Evolutionary conservation across 1,284 basidiomycete species (phyloP), one percentile per base, ranked within the genome.

Genomic region (Moesziomyces sp.): DNA sequence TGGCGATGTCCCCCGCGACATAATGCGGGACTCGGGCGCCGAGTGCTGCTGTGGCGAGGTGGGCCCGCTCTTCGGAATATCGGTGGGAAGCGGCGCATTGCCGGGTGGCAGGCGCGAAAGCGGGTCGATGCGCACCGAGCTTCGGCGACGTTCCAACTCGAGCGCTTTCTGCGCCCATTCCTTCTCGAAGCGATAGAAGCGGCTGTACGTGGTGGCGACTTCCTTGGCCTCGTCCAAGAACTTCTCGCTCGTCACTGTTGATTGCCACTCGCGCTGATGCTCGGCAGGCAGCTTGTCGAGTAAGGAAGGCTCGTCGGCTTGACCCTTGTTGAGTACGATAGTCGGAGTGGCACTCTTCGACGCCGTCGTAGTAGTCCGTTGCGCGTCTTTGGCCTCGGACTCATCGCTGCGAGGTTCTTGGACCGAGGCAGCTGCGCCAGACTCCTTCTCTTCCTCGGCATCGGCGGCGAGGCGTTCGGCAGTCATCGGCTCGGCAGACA

Each of bases 161-260:
- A 72, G 59, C 5, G 69, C 69, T 50, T 72, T 72, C 35, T 74
- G 60, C 4, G 70, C 70, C 70, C 70, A 74, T 52, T 68, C 60
- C 38, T 61, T 64, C 51, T 74, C 70, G 45, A 74, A 74, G 51
- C 65, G 61, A 49, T 74, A 74, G 55, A 74, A 74, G 45, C 65
- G 64, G 11, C 61, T 65, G 58, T 68, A 74, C 23, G 57, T 60
- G 33, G 54, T 56, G 23, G 65, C 65, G 14, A 51, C 65, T 42
- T 64, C 50, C 43, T 67, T 74, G 52, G 65, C 70, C 13, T 67
- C 51, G 23, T 74, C 54, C 14, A 68, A 23, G 7, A 74, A 44
- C n/a, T 45, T 35, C 21, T 64, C 60, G 44, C 57, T 58, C 18
- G 51, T 38, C 4, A 33, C 26, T 3, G 58, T 38, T 4, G 61